Conservation (phyloP, 768 basidiomycete genomes). For the Trametes cinnabarina region DNA sequence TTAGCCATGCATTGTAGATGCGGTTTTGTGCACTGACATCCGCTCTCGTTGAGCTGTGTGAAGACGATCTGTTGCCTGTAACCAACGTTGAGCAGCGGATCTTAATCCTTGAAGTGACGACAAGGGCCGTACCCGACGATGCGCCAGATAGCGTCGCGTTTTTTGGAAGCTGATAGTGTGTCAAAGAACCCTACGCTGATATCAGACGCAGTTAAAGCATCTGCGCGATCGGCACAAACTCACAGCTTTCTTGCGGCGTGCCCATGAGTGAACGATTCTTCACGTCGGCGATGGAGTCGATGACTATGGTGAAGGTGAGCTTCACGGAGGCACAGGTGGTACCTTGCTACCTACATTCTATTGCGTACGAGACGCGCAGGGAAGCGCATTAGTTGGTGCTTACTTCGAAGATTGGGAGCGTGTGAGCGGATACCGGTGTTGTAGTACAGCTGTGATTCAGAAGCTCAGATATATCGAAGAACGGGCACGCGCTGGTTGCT, state of each 20-base stretch:
- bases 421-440: conserved; percentile 44
- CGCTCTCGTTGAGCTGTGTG: conserved; percentile 42
- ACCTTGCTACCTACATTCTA: not conserved
- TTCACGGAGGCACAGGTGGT: not conserved
- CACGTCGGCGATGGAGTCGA: conserved; percentile 43
- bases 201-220: not conserved
- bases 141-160: conserved; percentile 52
- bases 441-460: conserved; percentile 39
- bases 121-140: conserved; percentile 44
- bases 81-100: not conserved
- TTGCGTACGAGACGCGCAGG: not conserved
- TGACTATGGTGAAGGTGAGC: conserved; percentile 31
- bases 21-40: conserved; percentile 31
- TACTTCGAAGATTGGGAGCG: conserved; percentile 6
- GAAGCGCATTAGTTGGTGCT: conserved; percentile 2
- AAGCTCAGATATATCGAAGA: not conserved
- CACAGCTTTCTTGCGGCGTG: conserved; percentile 51
- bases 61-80: conserved; percentile 57
- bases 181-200: conserved; percentile 44
- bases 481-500: conserved; percentile 19
- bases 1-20: not conserved
- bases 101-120: not conserved
- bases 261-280: conserved; percentile 55
- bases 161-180: conserved; percentile 44
- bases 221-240: not conserved